These are phyloP conservation scores for Emericellopsis atlantica DNA, from an alignment of 2,329 filamentous ascomycete species.

Conservation along the genomic window DNA sequence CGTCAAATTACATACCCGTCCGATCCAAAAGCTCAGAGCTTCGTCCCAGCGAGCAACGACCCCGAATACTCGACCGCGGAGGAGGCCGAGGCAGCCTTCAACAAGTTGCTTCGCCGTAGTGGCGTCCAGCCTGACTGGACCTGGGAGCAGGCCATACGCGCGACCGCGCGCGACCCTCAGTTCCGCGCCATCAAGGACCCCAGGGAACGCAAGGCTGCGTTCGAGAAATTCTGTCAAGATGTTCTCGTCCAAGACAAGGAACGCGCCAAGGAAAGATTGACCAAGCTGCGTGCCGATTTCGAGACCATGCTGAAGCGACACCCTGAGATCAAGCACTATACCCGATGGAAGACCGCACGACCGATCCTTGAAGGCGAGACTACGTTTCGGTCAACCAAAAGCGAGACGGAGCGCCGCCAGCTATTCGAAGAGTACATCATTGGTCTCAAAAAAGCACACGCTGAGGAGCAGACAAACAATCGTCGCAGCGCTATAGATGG, in stretches of 20 bases:
- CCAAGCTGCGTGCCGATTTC: conserved; percentile 89
- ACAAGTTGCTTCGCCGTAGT: conserved; percentile 74
- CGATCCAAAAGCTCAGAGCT: conserved; percentile 42
- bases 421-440: conserved; percentile 89
- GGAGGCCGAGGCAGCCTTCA: conserved; percentile 86
- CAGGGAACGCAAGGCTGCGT: conserved; percentile 77
- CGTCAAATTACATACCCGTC: conserved; percentile 45
- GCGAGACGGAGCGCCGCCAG: conserved; percentile 77
- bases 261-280: conserved; percentile 80
- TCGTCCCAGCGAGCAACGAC: conserved; percentile 53
- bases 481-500: conserved; percentile 78
- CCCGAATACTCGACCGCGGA: conserved; percentile 70
- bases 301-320: conserved; percentile 92
- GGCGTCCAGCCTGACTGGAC: conserved; percentile 85
- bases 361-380: conserved; percentile 92
- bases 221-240: conserved; percentile 90
- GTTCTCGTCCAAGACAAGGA: conserved; percentile 87
- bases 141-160: conserved; percentile 81
- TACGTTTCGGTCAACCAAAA: conserved; percentile 81
- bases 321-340: conserved; percentile 94
- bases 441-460: conserved; percentile 68
- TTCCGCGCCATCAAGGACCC: conserved; percentile 90
- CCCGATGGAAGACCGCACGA: conserved; percentile 89
- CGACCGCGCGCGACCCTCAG: conserved; percentile 79
- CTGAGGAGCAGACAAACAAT: conserved; percentile 58